Evolutionary conservation across 768 basidiomycete genomes (phyloP), one percentile per base, ranked within the genome.

Genomic region (Mrakia gelida): DNA sequence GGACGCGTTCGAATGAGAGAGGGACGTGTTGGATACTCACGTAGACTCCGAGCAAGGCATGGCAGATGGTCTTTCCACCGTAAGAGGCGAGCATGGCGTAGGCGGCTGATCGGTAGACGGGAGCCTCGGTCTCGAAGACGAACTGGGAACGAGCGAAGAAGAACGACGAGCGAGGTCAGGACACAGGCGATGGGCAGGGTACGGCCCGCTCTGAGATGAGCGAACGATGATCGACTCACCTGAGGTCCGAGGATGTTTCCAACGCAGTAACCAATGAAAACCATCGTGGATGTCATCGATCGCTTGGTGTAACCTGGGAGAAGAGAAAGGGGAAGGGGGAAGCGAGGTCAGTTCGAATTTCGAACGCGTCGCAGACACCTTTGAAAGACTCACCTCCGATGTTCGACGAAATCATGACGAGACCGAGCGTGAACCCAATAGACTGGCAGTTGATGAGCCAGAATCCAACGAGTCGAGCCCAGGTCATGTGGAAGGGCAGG

Each of bases 351-450:
- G 52, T 23, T 54, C 11, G 4, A 15, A 23, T 54, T 23, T 8
- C 38, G 38, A 38, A 38, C 16, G 3, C 52, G 52, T 54, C 52
- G 52, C 52, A 23, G 3, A 15, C 52, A 15, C 4, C 11, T 54
- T 54, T 11, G 23, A 16, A 16, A 15, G 52, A 6, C 52, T 54
- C 52, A 54, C 52, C 80, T 70, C 82, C 83, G 75, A 83, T 81
- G 79, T 83, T 85, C 76, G 81, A 81, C 0, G 81, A 82, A 73
- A 85, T 80, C 84, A 85, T 85, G 76, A 85, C 84, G 59, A 85
- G 81, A 79, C 84, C 83, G 45, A 84, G 82, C 28, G 83, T 84
- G 82, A 84, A 84, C 10, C 84, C 83, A 79, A 84, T 82, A 34
- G 81, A 82, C 72, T 83, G 81, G 61, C 45, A 80, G 59, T 81